Percentiles rank a stretch among this genome's conserved stretches.
Conservation (phyloP, 768 basidiomycete genomes). For the Lentinus tigrinus region DNA sequence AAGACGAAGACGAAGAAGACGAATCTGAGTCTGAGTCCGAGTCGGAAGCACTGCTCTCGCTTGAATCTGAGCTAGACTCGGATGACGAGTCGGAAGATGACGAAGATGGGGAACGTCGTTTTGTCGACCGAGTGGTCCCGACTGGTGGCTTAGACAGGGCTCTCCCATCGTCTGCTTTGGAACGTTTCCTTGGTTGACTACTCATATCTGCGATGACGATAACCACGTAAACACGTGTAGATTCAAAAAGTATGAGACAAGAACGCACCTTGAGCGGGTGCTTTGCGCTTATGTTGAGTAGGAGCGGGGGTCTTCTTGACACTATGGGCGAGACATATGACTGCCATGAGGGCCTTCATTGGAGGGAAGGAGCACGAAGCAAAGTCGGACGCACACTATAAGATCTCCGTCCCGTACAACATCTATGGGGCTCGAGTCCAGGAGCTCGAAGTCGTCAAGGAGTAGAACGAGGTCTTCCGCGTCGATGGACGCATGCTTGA, state of each 20-base stretch:
- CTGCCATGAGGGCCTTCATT: slow-evolving; percentile 22
- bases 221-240: neutral
- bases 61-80: slow-evolving; percentile 13
- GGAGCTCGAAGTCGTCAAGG: slow-evolving; percentile 32
- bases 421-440: slow-evolving; percentile 27
- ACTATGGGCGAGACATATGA: slow-evolving; percentile 6
- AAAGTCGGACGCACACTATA: slow-evolving; percentile 23
- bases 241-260: neutral
- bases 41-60: slow-evolving; percentile 12
- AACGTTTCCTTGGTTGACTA: slow-evolving; percentile 12
- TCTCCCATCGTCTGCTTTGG: slow-evolving; percentile 1
- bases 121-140: neutral
- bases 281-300: slow-evolving; percentile 18
- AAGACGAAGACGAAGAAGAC: slow-evolving; percentile 25
- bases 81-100: slow-evolving; percentile 13
- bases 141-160: neutral
- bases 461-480: slow-evolving; percentile 20
- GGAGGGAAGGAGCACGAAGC: neutral
- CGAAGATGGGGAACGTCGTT: neutral
- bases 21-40: slow-evolving; percentile 30
- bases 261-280: slow-evolving; percentile 3
- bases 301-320: slow-evolving; percentile 13
- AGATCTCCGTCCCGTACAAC: slow-evolving; percentile 31
- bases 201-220: neutral
- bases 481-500: slow-evolving; percentile 9